Base-by-base conservation (phyloP, 192 early-diverging fungal genomes). In the Ramicandelaber brevisporus region DNA sequence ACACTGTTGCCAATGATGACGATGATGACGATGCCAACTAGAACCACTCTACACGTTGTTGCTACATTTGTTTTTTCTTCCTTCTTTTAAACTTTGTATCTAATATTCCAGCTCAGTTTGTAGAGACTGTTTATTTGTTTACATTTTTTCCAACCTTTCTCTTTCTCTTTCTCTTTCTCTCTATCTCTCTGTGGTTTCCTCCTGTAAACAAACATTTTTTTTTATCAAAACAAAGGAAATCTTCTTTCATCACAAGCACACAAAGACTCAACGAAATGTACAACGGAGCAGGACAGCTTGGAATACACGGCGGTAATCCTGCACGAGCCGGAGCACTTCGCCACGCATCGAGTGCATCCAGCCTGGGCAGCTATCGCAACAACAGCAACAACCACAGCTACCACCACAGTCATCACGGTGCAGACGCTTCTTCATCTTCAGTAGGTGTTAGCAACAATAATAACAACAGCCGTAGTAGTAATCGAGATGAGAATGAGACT, bases 401-500 rank as follows among this genome's bases (percentile, higher is more conserved):
- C n/a, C 7, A 11, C 24, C 8, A 9, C 24, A 25, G 24, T 17
- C 6, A 34, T 29, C 26, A 28, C 21, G n/a, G n/a, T n/a, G n/a
- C n/a, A n/a, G n/a, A n/a, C n/a, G n/a, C n/a, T n/a, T n/a, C n/a
- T n/a, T n/a, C n/a, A n/a, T n/a, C n/a, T n/a, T n/a, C n/a, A n/a
- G n/a, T n/a, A n/a, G n/a, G n/a, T n/a, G n/a, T n/a, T n/a, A n/a
- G n/a, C n/a, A n/a, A n/a, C n/a, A n/a, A n/a, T n/a, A n/a, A n/a
- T n/a, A n/a, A n/a, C n/a, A n/a, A n/a, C 29, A 47, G 29, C 26
- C 17, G n/a, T 3, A 37, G 30, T 20, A 31, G 25, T 31, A 10
- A 16, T 1, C 27, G 28, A 10, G 30, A 50, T 6, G 47, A 53
- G 24, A 77, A 77, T 25, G 73, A 61, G 28, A 59, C 71, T 11